These are phyloP conservation scores for Fremontodendron californicum DNA, from an alignment of 345 rosid species.

Conservation along the genomic window DNA sequence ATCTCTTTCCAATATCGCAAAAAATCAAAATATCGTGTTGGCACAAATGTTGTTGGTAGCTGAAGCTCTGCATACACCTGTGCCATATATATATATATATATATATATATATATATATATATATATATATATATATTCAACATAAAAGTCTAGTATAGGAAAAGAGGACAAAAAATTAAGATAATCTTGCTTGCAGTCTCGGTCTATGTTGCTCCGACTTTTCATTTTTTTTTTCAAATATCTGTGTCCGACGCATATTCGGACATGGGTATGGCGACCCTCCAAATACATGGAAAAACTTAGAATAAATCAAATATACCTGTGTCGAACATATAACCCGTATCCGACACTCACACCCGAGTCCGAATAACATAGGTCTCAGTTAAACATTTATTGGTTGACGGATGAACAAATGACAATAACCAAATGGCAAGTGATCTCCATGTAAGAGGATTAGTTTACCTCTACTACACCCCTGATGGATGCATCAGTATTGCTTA, in stretches of 20 bases:
- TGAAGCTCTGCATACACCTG: not conserved
- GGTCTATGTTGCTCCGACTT: no score
- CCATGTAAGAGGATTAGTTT: not conserved
- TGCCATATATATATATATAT: not conserved
- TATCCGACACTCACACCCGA: no score
- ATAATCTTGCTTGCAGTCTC: not conserved
- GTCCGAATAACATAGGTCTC: no score
- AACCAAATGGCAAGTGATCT: not conserved
- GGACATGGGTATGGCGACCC: no score
- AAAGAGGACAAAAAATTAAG: not conserved
- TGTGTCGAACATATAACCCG: no score
- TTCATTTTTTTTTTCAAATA: no score
- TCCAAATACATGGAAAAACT: no score
- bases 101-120: no score
- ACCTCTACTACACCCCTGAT: not conserved
- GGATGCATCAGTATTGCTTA: not conserved
- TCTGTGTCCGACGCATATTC: no score
- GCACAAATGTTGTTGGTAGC: not conserved
- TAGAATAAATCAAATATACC: no score
- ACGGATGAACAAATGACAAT: not conserved
- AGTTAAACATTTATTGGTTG: not conserved
- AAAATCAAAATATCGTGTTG: not conserved
- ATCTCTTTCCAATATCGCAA: not conserved
- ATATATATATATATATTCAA: not conserved
- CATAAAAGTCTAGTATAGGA: not conserved